Evolutionary conservation across 257 asterid genomes (phyloP).

Genomic region (Marsdenia floribunda): DNA sequence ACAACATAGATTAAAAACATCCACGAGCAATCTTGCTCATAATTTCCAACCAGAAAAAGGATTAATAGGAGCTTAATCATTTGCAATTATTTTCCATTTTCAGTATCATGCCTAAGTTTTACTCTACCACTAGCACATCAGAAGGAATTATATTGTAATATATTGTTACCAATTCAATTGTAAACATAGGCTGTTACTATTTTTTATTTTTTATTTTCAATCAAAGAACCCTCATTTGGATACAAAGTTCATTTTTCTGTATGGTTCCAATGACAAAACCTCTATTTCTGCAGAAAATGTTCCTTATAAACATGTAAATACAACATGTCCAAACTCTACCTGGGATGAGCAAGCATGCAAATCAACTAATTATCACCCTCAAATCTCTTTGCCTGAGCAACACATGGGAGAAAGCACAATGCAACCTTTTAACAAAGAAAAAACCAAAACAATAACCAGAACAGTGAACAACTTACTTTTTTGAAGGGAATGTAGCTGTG

Average conservation of each 20-base stretch:
- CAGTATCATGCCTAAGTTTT: background rate
- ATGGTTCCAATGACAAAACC: background rate
- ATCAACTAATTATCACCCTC: background rate
- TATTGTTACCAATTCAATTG: background rate
- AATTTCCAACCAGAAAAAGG: background rate
- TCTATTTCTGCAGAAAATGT: background rate
- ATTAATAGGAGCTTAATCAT: background rate
- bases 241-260: background rate
- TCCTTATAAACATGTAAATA: background rate
- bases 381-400: background rate
- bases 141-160: background rate
- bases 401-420: background rate
- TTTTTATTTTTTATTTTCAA: background rate
- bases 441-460: constrained; percentile 5
- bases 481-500: constrained; percentile 95
- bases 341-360: background rate
- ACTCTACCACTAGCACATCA: background rate
- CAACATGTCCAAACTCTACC: background rate
- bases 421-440: background rate
- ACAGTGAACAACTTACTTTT: constrained; percentile 55
- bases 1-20: constrained; percentile 9
- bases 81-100: background rate
- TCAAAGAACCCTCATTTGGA: background rate
- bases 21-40: background rate
- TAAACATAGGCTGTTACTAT: background rate